phyloP scores from a whole-genome alignment of 148 eudicot genomes.

The Fagopyrum homotropicum region DNA sequence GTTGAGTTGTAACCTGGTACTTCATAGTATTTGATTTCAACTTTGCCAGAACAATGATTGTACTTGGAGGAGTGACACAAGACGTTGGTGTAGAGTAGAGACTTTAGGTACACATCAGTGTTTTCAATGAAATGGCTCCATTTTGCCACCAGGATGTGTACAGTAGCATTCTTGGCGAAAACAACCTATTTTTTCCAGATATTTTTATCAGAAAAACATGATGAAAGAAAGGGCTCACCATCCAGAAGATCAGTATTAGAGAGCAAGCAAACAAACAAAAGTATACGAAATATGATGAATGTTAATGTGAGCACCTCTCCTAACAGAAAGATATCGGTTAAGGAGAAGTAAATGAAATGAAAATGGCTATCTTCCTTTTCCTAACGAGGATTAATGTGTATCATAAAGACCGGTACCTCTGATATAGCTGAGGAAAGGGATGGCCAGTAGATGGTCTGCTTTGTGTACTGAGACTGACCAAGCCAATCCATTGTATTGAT shows the following conservation, averaged over 20 bases:
- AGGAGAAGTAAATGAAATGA: too few species aligned
- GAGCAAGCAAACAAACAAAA: too few species aligned
- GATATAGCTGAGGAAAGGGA: slow-evolving; percentile 82
- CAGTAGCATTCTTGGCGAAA: slow-evolving; percentile 74
- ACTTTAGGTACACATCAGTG: slow-evolving; percentile 76
- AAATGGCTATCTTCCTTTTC: too few species aligned
- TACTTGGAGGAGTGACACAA: slow-evolving; percentile 69
- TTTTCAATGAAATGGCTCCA: slow-evolving; percentile 71
- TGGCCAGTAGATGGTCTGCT: slow-evolving; percentile 64
- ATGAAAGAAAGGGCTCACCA: background rate
- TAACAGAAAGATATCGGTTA: too few species aligned
- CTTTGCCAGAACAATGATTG: slow-evolving; percentile 66
- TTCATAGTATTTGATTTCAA: slow-evolving; percentile 71
- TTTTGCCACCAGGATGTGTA: slow-evolving; percentile 64
- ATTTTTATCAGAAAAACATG: background rate
- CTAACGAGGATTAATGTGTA: too few species aligned
- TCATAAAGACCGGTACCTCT: slow-evolving; percentile 32
- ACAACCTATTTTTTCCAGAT: slow-evolving; percentile 40
- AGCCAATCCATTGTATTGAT: slow-evolving; percentile 96
- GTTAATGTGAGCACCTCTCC: too few species aligned
- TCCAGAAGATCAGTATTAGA: background rate
- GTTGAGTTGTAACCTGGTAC: slow-evolving; percentile 77
- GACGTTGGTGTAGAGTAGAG: slow-evolving; percentile 64
- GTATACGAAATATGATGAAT: too few species aligned
- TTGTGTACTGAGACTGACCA: slow-evolving; percentile 67